Evolutionary conservation across 352 stramenopile genomes (phyloP).

Genomic region (Phytophthora nicotianae): DNA sequence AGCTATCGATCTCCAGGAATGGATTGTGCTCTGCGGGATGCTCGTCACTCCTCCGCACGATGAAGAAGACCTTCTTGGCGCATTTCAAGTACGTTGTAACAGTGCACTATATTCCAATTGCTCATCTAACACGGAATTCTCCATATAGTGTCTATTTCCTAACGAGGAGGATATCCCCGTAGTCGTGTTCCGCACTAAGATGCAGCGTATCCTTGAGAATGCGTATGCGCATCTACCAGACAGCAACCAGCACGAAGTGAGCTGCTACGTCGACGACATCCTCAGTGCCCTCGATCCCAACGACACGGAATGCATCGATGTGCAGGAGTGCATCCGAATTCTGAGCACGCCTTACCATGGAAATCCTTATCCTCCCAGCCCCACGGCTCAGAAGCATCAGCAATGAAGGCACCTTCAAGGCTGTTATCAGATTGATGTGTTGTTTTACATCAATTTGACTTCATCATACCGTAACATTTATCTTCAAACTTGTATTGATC

Average conservation of each 20-base stretch:
- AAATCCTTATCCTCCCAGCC: slow-evolving; percentile 11
- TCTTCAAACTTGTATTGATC: slow-evolving; percentile 1
- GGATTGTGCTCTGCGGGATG: slow-evolving; percentile 68
- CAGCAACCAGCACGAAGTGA: slow-evolving; percentile 75
- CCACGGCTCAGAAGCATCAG: slow-evolving; percentile 1
- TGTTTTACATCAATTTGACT: slow-evolving; percentile 7
- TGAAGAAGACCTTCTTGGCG: slow-evolving; percentile 51
- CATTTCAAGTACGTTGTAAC: slow-evolving; percentile 52
- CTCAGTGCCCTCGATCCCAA: slow-evolving; percentile 67
- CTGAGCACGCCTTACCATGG: slow-evolving; percentile 55
- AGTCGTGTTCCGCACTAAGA: slow-evolving; percentile 70
- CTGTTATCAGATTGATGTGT: slow-evolving; percentile 23
- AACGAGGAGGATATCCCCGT: slow-evolving; percentile 68
- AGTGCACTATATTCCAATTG: background rate
- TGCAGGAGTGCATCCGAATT: slow-evolving; percentile 73
- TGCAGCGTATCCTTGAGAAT: slow-evolving; percentile 69
- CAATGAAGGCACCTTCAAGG: background rate
- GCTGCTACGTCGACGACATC: slow-evolving; percentile 74
- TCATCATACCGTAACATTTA: slow-evolving; percentile 19
- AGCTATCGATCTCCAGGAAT: slow-evolving; percentile 70
- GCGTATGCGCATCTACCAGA: slow-evolving; percentile 66
- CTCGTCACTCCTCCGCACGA: slow-evolving; percentile 61
- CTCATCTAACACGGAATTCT: slow-evolving; percentile 2
- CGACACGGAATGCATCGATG: slow-evolving; percentile 75
- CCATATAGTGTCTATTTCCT: slow-evolving; percentile 53